phyloP scores from a whole-genome alignment of 495 filamentous ascomycete species.

The Penicillium simplicissimum region DNA sequence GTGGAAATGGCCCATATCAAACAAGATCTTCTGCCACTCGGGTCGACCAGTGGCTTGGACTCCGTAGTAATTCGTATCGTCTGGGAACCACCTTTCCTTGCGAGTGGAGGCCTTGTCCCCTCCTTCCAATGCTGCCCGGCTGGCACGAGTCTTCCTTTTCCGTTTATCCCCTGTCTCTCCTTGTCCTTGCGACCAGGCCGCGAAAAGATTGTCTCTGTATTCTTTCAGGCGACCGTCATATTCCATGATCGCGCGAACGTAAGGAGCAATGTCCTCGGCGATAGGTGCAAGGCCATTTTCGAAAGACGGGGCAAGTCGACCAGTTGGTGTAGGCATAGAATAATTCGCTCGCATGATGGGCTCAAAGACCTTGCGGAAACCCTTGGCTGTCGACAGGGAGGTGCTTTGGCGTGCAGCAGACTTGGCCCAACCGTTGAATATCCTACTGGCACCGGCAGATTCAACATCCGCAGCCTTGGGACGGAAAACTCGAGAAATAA shows the following conservation, averaged over 20 bases:
- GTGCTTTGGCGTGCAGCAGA: conserved; percentile 16
- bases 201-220: conserved; percentile 63
- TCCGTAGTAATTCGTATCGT: conserved; percentile 58
- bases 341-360: conserved; percentile 38
- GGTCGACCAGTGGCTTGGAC: conserved; percentile 67
- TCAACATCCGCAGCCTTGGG: conserved; percentile 32
- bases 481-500: conserved; percentile 35
- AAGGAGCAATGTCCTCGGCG: conserved; percentile 77
- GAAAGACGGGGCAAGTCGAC: conserved; percentile 60
- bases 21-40: conserved; percentile 58
- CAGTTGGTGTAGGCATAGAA: conserved; percentile 27
- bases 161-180: conserved; percentile 54
- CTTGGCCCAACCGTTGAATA: conserved; percentile 25
- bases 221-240: conserved; percentile 71
- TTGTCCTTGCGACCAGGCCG: conserved; percentile 55
- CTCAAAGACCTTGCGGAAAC: conserved; percentile 37
- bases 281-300: conserved; percentile 66
- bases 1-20: conserved; percentile 39
- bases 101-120: conserved; percentile 69
- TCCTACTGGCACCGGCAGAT: conserved; percentile 26
- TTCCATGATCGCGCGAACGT: conserved; percentile 74
- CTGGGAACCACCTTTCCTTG: conserved; percentile 78
- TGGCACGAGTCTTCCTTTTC: conserved; percentile 73
- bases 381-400: conserved; percentile 14
- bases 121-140: conserved; percentile 81